Conservation (phyloP, 306 rosid species). For the Ormosia emarginata region DNA sequence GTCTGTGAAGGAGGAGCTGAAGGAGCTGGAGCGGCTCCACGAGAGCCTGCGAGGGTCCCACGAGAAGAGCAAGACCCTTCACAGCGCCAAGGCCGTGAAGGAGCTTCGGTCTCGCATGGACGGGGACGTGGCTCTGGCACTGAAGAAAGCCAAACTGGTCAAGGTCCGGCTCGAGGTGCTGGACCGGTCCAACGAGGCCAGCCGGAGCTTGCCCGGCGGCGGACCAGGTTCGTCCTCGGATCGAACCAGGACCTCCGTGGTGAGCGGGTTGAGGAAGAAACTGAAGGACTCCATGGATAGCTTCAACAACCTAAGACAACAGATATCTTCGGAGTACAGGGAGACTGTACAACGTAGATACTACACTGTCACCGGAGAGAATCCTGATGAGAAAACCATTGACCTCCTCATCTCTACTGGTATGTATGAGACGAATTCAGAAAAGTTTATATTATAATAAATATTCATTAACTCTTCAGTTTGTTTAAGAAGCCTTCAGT, state of each 20-base stretch:
- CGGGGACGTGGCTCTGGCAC: constrained; percentile 60
- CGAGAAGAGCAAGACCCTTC: constrained; percentile 72
- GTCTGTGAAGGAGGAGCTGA: constrained; percentile 60
- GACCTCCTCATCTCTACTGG: constrained; percentile 81
- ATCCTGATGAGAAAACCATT: constrained; percentile 76
- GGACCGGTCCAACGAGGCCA: constrained; percentile 62
- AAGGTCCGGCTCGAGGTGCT: constrained; percentile 70
- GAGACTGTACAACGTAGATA: constrained; percentile 84
- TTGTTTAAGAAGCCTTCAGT: not conserved
- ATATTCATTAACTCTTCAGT: not conserved
- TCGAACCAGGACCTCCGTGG: constrained; percentile 73
- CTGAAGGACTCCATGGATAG: constrained; percentile 75
- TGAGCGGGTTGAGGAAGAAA: constrained; percentile 71
- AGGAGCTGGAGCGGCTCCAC: constrained; percentile 61
- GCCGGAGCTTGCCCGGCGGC: constrained; percentile 50
- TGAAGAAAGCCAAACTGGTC: constrained; percentile 69
- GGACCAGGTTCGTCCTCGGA: constrained; percentile 80
- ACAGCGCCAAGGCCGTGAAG: constrained; percentile 69
- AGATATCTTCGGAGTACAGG: constrained; percentile 72
- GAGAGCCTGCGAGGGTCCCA: constrained; percentile 47
- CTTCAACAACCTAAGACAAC: constrained; percentile 55
- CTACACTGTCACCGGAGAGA: constrained; percentile 84
- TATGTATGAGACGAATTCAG: not conserved
- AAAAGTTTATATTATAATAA: not conserved
- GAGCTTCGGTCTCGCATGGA: constrained; percentile 84